Evolutionary conservation across 2,329 filamentous ascomycete genomes (phyloP), one percentile per base, ranked within the genome.

Genomic region (Colletotrichum sp.): DNA sequence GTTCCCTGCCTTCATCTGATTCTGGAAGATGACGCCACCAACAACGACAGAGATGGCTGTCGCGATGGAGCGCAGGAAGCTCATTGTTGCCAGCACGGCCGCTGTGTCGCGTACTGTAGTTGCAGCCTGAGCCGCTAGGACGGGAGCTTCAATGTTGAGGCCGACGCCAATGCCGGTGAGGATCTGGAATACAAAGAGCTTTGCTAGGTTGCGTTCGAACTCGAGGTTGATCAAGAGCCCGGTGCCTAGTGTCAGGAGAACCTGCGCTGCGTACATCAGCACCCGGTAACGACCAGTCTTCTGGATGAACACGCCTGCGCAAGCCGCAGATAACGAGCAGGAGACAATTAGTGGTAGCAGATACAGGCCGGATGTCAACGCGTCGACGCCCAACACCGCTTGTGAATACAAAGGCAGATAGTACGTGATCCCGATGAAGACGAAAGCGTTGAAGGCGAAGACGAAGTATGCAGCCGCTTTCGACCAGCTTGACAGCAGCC

Each of bases 11-110:
- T 49, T 85, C 92, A 95, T 95, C 78, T 90, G 85, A 81, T 96
- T 96, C 83, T 95, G 92, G 85, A 96, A 96, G 55, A 96, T 89
- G 52, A 95, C 93, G 8, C 93, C 92, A 32, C 95, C 95, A 44
- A 96, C 88, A 3, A 95, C 93, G 68, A 95, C 89, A 1, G 92
- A 92, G 21, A 93, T 90, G 5, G 92, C 90, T 0, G 92, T 95
- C 10, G 92, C 92, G 5, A 96, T 86, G 78, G 94, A 93, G 18
- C 94, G 90, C 8, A 93, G 87, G 81, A 95, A 94, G 10, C 90
- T 88, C 78, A 94, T 93, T 2, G 92, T 93, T 1, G 92, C 89
- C 0, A 93, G 94, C 0, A 91, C 93, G 1, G 92, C 90, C n/a
- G 92, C 93, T 62, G 93, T 93, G 79, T 95, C 93, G 36, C 89